A percentile compares a stretch with the other conserved stretches of the same genome.
Evolutionary conservation across 2,329 filamentous ascomycete genomes (phyloP).

Genomic region (Aspergillus pseudoglaucus): DNA sequence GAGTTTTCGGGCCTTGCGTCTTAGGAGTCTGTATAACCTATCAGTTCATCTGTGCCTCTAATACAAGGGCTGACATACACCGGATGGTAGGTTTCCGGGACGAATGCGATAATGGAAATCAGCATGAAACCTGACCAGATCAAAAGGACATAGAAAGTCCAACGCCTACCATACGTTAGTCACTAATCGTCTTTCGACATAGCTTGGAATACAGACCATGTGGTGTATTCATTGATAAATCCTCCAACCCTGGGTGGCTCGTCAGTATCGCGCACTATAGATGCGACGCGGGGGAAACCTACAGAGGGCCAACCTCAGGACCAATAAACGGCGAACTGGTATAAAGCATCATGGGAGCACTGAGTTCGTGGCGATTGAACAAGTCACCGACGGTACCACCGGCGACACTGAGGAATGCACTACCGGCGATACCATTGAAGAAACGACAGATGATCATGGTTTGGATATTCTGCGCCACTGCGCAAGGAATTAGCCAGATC

Average conservation of each 20-base stretch:
- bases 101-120: constrained; percentile 59
- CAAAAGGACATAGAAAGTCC: constrained; percentile 77
- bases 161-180: constrained; percentile 46
- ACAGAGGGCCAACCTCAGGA: constrained; percentile 51
- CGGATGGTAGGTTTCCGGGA: constrained; percentile 79
- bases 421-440: constrained; percentile 47
- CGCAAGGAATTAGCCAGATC: constrained; percentile 74
- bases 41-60: not conserved
- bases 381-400: constrained; percentile 81
- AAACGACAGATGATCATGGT: constrained; percentile 75
- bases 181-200: not conserved
- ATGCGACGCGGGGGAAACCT: constrained; percentile 10
- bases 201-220: constrained; percentile 46
- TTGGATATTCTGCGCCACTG: constrained; percentile 71
- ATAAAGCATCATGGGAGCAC: constrained; percentile 78
- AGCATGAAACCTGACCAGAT: constrained; percentile 71
- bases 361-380: constrained; percentile 62
- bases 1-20: constrained; percentile 62
- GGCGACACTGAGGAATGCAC: constrained; percentile 60
- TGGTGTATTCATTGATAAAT: constrained; percentile 70
- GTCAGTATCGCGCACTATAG: not conserved
- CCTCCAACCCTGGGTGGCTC: constrained; percentile 52
- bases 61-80: constrained; percentile 26
- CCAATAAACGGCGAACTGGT: constrained; percentile 56
- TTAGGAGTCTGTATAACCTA: constrained; percentile 47